Conservation (phyloP, 2,329 filamentous ascomycete species). For the Claviceps quebecensis region DNA sequence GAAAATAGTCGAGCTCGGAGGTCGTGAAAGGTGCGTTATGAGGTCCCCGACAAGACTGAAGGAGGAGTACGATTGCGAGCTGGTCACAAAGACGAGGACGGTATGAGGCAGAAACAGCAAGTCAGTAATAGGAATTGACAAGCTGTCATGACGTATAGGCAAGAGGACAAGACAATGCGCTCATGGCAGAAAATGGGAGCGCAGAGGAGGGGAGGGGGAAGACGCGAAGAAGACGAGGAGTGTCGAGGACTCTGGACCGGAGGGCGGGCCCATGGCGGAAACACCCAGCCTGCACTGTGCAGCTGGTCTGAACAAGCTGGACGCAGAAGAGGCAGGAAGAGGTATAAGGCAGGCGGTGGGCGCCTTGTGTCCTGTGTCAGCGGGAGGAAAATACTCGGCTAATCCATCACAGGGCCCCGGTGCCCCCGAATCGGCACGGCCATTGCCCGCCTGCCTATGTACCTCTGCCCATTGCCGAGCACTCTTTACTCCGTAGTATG, state of each 20-base stretch:
- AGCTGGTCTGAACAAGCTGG: conserved; percentile 1
- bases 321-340: neutral
- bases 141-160: conserved; percentile 9
- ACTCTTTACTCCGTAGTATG: too few relatives aligned
- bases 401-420: conserved; percentile 1
- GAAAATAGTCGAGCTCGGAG: conserved; percentile 12
- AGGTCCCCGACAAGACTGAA: neutral
- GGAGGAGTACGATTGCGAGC: conserved; percentile 5
- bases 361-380: too few relatives aligned
- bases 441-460: neutral
- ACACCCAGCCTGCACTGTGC: neutral
- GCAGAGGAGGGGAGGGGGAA: conserved; percentile 2
- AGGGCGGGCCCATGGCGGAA: conserved; percentile 1
- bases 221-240: conserved; percentile 1
- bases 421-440: neutral
- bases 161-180: conserved; percentile 3
- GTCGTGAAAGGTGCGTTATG: conserved; percentile 7
- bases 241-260: neutral
- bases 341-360: too few relatives aligned
- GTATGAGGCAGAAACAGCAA: conserved; percentile 4
- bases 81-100: conserved; percentile 6
- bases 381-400: conserved; percentile 4
- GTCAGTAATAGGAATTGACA: conserved; percentile 2
- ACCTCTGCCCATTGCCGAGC: too few relatives aligned
- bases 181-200: conserved; percentile 5